A percentile compares a stretch with the other conserved stretches of the same genome.
Conservation (phyloP, 2,329 filamentous ascomycete species). For the Paecilomyces formosus region DNA sequence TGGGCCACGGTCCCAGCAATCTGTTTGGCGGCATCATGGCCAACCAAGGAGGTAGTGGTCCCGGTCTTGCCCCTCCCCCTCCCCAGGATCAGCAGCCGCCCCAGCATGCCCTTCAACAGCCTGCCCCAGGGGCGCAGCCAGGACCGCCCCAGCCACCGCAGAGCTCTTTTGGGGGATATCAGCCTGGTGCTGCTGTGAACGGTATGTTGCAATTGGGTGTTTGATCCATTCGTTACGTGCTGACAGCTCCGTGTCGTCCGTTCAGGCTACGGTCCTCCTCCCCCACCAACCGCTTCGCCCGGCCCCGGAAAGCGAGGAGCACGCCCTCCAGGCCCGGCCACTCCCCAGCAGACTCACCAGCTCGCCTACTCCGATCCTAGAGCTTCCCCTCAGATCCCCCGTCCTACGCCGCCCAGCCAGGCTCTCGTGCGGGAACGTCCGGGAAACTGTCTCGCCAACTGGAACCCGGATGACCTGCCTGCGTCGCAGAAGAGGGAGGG, state of each 20-base stretch:
- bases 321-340: slow-evolving; percentile 63
- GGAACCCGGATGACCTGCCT: slow-evolving; percentile 79
- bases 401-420: slow-evolving; percentile 63
- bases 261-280: slow-evolving; percentile 69
- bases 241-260: slow-evolving; percentile 34
- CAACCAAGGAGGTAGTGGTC: slow-evolving; percentile 75
- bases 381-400: slow-evolving; percentile 78
- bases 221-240: slow-evolving; percentile 29
- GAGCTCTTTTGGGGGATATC: slow-evolving; percentile 63
- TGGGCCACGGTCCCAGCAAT: slow-evolving; percentile 81
- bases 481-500: slow-evolving; percentile 83
- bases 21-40: slow-evolving; percentile 96
- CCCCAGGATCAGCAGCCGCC: slow-evolving; percentile 57
- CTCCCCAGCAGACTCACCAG: slow-evolving; percentile 83
- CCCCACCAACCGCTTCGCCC: slow-evolving; percentile 78
- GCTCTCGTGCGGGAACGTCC: slow-evolving; percentile 44
- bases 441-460: slow-evolving; percentile 70
- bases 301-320: slow-evolving; percentile 70
- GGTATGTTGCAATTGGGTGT: slow-evolving; percentile 39
- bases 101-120: slow-evolving; percentile 53
- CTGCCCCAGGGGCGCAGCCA: slow-evolving; percentile 48
- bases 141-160: slow-evolving; percentile 64
- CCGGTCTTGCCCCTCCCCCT: slow-evolving; percentile 71
- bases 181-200: slow-evolving; percentile 56
- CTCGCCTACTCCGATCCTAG: slow-evolving; percentile 77